Conservation (phyloP, 768 basidiomycete species). For the Trametes sanguinea region DNA sequence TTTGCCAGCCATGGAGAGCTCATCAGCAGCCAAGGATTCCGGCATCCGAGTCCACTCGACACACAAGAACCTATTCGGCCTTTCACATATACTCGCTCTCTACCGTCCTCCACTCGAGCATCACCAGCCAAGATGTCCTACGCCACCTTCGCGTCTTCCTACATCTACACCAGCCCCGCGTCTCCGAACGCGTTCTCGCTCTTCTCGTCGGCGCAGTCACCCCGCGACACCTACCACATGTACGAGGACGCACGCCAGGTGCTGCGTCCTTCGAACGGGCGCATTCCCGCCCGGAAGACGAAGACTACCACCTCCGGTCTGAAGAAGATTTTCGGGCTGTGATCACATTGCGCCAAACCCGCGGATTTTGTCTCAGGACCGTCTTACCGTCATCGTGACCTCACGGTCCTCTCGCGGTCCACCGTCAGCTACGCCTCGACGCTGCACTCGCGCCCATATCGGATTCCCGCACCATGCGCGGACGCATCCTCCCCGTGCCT, state of each 20-base stretch:
- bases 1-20: not conserved
- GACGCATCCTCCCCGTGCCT: no score
- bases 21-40: slow-evolving; percentile 8
- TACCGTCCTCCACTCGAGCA: not conserved
- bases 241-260: slow-evolving; percentile 27
- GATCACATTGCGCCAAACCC: not conserved
- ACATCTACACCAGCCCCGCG: slow-evolving; percentile 21
- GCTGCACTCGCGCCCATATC: no score
- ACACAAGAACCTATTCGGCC: not conserved
- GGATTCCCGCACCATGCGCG: no score
- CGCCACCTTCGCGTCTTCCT: slow-evolving; percentile 15
- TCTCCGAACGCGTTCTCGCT: slow-evolving; percentile 25
- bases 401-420: no score
- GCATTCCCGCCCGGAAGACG: slow-evolving; percentile 12
- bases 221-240: slow-evolving; percentile 25
- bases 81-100: not conserved
- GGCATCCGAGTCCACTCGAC: not conserved
- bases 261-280: slow-evolving; percentile 23
- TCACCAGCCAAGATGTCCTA: slow-evolving; percentile 19
- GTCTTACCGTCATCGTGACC: no score
- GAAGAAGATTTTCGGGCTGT: slow-evolving; percentile 28
- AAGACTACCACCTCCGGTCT: slow-evolving; percentile 17
- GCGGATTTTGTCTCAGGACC: not conserved
- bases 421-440: no score
- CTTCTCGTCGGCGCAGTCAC: slow-evolving; percentile 22